These are phyloP conservation scores for Phaeosphaeriaceae sp. DNA, from an alignment of 2,329 filamentous ascomycete species.

Conservation along the genomic window DNA sequence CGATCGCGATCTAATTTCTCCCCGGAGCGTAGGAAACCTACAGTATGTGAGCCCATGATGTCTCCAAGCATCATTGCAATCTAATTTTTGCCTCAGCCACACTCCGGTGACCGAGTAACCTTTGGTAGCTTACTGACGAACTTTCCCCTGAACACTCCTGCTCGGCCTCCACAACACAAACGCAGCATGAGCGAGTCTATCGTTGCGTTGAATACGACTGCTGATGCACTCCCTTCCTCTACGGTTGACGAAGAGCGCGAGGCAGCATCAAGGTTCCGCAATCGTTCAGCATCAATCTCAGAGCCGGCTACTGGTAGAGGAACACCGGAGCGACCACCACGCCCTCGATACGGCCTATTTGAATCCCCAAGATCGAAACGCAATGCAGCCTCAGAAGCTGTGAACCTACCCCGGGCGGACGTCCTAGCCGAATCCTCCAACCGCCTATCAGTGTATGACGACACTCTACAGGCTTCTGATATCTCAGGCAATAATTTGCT, in stretches of 20 bases:
- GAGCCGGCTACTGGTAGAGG: conserved; percentile 20
- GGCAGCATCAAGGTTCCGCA: conserved; percentile 5
- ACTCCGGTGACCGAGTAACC: conserved; percentile 28
- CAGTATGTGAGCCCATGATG: conserved; percentile 25
- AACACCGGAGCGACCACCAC: conserved; percentile 34
- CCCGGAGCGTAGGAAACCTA: conserved; percentile 30
- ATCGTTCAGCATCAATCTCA: conserved; percentile 21
- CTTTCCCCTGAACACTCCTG: conserved; percentile 31
- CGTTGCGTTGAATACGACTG: conserved; percentile 23
- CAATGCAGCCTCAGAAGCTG: not conserved
- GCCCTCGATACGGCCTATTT: conserved; percentile 30
- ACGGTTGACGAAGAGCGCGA: not conserved
- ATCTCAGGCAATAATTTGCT: not conserved
- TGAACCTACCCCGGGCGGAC: conserved; percentile 23
- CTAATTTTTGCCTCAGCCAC: conserved; percentile 25
- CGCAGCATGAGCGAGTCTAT: conserved; percentile 37
- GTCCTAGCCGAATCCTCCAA: conserved; percentile 1
- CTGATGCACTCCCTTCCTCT: conserved; percentile 8
- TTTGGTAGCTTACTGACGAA: conserved; percentile 33
- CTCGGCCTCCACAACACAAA: conserved; percentile 21
- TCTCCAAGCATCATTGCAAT: conserved; percentile 3
- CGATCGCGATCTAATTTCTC: conserved; percentile 21
- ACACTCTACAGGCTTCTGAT: not conserved
- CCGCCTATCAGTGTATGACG: not conserved
- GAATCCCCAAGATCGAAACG: conserved; percentile 15